Conservation (phyloP, 257 asterid species). For the Solanum gracilifrons region DNA sequence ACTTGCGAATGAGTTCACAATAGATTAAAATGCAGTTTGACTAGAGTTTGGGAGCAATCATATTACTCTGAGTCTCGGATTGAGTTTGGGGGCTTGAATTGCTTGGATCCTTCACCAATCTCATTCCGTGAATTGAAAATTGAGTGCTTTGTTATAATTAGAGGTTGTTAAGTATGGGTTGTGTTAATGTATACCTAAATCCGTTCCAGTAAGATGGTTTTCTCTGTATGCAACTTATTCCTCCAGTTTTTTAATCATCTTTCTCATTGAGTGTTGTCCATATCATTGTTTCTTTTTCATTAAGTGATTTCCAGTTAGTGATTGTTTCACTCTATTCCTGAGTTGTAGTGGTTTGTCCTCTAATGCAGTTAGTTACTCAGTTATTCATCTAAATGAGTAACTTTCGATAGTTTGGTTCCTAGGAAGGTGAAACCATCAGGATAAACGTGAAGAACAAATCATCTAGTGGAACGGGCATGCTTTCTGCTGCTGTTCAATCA, state of each 20-base stretch:
- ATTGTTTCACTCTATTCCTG: neutral
- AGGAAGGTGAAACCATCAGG: slow-evolving; percentile 98
- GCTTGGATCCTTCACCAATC: neutral
- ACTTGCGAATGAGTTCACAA: neutral
- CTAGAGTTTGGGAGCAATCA: neutral
- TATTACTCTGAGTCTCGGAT: neutral
- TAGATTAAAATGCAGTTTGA: neutral
- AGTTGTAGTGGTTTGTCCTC: neutral
- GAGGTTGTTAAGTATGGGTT: neutral
- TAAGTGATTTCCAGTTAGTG: neutral
- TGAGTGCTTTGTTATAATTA: neutral
- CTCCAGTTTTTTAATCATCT: neutral
- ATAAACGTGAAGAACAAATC: slow-evolving; percentile 83
- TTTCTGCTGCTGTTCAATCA: slow-evolving; percentile 58
- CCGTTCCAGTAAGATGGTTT: neutral
- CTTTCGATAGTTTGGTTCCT: slow-evolving; percentile 5
- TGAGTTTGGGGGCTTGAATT: neutral
- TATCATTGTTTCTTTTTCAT: neutral
- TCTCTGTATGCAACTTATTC: neutral
- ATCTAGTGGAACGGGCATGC: slow-evolving; percentile 79
- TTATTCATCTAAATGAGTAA: neutral
- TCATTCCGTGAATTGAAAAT: neutral
- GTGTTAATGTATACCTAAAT: neutral
- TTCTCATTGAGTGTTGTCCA: neutral
- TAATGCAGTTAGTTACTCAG: neutral